These are phyloP conservation scores for Fusarium vanettenii DNA, from an alignment of 2,329 filamentous ascomycete genomes.

Conservation along the genomic window DNA sequence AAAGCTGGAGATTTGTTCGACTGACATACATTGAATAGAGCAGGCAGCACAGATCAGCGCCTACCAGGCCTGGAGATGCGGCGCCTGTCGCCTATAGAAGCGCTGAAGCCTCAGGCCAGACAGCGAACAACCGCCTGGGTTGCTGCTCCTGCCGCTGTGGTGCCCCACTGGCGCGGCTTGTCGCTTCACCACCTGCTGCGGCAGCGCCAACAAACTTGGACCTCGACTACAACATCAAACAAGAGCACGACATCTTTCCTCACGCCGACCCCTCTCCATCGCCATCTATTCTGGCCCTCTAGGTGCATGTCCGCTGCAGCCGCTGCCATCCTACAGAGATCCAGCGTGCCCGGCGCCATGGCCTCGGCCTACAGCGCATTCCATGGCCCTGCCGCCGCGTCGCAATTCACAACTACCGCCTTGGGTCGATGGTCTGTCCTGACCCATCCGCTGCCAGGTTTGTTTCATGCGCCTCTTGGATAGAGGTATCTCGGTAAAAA, in stretches of 20 bases:
- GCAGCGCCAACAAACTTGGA: constrained; percentile 31
- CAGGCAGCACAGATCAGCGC: not conserved
- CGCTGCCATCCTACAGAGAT: constrained; percentile 36
- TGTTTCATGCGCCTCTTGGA: constrained; percentile 28
- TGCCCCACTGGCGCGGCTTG: constrained; percentile 26
- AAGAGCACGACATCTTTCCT: not conserved
- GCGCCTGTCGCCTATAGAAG: constrained; percentile 40
- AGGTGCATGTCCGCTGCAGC: constrained; percentile 42
- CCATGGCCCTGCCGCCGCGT: constrained; percentile 47
- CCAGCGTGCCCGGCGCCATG: constrained; percentile 49
- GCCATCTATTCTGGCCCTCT: not conserved
- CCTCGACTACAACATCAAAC: constrained; percentile 33
- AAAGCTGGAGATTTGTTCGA: not conserved
- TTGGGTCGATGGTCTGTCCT: constrained; percentile 87
- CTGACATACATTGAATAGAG: not conserved
- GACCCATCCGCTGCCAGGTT: constrained; percentile 77
- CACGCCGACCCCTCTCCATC: not conserved
- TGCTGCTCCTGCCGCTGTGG: not conserved
- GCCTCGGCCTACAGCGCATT: constrained; percentile 54
- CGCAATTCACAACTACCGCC: constrained; percentile 72
- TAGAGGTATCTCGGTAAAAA: constrained; percentile 15
- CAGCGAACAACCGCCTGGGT: not conserved
- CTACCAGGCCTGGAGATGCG: constrained; percentile 25
- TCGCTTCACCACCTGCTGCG: constrained; percentile 6
- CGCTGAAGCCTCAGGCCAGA: constrained; percentile 41